These are phyloP conservation scores for Syncephalastrum monosporum DNA, from an alignment of 371 early-diverging fungal genomes.

Conservation along the genomic window DNA sequence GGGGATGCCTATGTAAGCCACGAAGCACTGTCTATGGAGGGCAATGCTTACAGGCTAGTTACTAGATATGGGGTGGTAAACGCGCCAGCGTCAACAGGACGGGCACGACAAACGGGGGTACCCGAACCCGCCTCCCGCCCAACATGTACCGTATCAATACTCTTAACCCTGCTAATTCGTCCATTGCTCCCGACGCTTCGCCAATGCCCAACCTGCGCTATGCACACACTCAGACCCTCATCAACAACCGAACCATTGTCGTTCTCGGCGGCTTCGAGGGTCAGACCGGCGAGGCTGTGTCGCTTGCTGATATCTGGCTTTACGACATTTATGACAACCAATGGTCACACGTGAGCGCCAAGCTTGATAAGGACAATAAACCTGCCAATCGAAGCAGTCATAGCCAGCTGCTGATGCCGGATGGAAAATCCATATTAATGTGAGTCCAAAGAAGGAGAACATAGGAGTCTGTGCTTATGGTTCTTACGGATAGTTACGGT, in stretches of 20 bases:
- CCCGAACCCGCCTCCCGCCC: constrained; percentile 11
- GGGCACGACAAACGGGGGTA: too few species aligned
- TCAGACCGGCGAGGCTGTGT: constrained; percentile 31
- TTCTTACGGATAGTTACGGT: constrained; percentile 29
- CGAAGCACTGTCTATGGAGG: not conserved
- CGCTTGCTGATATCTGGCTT: constrained; percentile 38
- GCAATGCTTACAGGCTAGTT: not conserved
- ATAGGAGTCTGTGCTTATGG: not conserved
- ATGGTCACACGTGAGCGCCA: constrained; percentile 33
- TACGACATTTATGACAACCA: constrained; percentile 22
- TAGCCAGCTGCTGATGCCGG: constrained; percentile 40
- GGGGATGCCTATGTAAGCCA: constrained; percentile 39
- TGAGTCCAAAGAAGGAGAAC: constrained; percentile 13
- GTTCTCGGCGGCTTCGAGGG: constrained; percentile 46
- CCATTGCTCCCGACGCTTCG: constrained; percentile 7
- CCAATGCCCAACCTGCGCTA: constrained; percentile 28
- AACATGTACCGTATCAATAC: constrained; percentile 36
- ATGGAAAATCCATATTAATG: constrained; percentile 43
- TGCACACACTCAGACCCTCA: constrained; percentile 40
- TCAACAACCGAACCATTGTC: constrained; percentile 28
- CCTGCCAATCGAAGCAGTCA: constrained; percentile 43
- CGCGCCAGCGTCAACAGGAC: constrained; percentile 9
- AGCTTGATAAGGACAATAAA: constrained; percentile 28
- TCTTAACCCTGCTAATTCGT: constrained; percentile 26
- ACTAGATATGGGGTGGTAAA: constrained; percentile 47